phyloP scores from a whole-genome alignment of 768 basidiomycete species.

The Xerocomus potaroensis region DNA sequence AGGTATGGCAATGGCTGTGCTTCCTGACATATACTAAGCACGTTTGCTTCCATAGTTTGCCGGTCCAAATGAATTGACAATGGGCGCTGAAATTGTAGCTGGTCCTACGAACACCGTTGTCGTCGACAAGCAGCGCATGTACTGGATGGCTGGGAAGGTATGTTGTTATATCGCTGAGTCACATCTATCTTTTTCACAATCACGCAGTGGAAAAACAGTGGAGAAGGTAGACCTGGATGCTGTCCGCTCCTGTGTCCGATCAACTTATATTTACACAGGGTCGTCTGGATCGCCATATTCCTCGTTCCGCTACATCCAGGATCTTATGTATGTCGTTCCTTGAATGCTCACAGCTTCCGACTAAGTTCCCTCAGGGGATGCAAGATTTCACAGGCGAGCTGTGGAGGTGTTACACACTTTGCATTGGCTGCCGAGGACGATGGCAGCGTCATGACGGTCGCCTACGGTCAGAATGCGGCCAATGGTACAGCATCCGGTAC shows the following conservation, averaged over 20 bases:
- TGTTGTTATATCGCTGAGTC: slow-evolving; percentile 6
- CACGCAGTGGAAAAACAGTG: slow-evolving; percentile 87
- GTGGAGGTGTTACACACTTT: slow-evolving; percentile 91
- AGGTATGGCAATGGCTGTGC: slow-evolving; percentile 38
- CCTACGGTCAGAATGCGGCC: slow-evolving; percentile 83
- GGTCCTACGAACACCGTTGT: slow-evolving; percentile 85
- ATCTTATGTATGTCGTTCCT: slow-evolving; percentile 59
- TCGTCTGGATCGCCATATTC: slow-evolving; percentile 90
- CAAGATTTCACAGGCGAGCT: slow-evolving; percentile 62
- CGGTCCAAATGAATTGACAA: slow-evolving; percentile 58
- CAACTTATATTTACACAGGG: slow-evolving; percentile 43
- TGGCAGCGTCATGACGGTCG: slow-evolving; percentile 73
- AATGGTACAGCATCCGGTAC: slow-evolving; percentile 46
- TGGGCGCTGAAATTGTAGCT: slow-evolving; percentile 62
- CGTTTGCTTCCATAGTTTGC: slow-evolving; percentile 51
- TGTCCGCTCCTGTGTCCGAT: not conserved
- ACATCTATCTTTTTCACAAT: slow-evolving; percentile 10
- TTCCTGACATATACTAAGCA: not conserved
- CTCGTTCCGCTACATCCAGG: slow-evolving; percentile 80
- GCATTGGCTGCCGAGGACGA: slow-evolving; percentile 73
- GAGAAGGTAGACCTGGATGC: slow-evolving; percentile 57
- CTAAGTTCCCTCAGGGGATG: slow-evolving; percentile 53
- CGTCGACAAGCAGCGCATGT: slow-evolving; percentile 81
- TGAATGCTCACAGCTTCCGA: not conserved
- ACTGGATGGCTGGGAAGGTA: slow-evolving; percentile 82